These are phyloP conservation scores for Carex littledalei DNA, from an alignment of 176 grass and related monocot genomes.

Conservation along the genomic window DNA sequence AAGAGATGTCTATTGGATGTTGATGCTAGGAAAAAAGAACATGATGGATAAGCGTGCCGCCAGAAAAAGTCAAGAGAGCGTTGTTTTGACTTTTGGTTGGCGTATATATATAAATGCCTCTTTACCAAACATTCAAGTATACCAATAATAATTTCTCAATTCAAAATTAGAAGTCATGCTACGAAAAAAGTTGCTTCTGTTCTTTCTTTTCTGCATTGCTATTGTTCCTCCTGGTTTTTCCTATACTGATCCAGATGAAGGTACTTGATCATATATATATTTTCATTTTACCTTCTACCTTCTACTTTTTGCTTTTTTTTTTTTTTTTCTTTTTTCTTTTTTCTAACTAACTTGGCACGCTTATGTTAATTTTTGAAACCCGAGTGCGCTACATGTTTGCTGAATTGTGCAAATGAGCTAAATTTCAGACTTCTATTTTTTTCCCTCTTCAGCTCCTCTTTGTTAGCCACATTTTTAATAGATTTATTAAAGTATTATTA, in stretches of 20 bases:
- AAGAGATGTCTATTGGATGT: too few species aligned
- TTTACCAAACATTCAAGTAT: neutral
- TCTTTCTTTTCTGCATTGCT: neutral
- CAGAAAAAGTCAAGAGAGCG: neutral
- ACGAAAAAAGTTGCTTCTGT: conserved; percentile 5
- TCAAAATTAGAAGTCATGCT: neutral
- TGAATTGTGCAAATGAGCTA: neutral
- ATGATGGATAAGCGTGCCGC: too few species aligned
- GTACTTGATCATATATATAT: neutral
- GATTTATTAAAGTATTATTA: neutral
- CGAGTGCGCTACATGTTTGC: neutral
- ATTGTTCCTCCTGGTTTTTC: neutral
- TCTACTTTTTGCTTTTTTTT: neutral
- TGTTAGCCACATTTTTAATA: neutral
- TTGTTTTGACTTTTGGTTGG: neutral
- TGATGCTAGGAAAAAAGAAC: too few species aligned
- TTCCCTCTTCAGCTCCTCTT: neutral
- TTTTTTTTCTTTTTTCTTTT: too few species aligned
- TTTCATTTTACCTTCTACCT: neutral
- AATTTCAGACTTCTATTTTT: neutral
- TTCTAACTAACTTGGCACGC: neutral
- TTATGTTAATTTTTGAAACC: neutral
- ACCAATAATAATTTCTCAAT: neutral
- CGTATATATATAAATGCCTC: neutral
- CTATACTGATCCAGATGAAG: conserved; percentile 7